Base-by-base conservation (phyloP, 2,329 filamentous ascomycete genomes). In the Nannizziopsis barbatae region DNA sequence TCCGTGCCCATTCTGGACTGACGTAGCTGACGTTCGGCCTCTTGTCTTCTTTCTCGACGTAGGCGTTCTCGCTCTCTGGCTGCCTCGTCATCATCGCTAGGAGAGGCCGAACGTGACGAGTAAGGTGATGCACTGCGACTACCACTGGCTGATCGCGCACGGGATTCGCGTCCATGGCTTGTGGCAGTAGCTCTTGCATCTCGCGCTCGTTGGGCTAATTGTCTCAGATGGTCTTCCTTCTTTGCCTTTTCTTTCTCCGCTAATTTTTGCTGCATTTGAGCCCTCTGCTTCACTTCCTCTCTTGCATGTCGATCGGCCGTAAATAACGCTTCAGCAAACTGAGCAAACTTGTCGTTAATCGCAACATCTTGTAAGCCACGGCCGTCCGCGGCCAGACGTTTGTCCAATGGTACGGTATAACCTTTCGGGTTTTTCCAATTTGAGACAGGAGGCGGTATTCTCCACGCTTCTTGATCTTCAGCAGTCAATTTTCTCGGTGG, bases 351-450 rank as follows among this genome's bases (percentile, higher is more conserved):
- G 73, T 98, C 92, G 68, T 95, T 96, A 69, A 98, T 96, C 5
- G 87, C 84, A 37, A 95, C 81, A 63, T 98, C 92, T 65, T 95
- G 88, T 53, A 98, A 65, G 0, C 87, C 87, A 59, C 92, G 78
- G 10, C 92, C 92, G 65, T 96, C 90, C 7, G 92, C 90, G 14
- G 92, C 92, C 57, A 98, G 71, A 62, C 92, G 83, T 72, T 98
- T 98, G 65, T 98, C 92, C 45, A 98, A 68, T 0, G 92, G 87
- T 1, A 98, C 86, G 0, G 92, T 98, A 62, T 95, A 98, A 59
- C 92, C 92, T 71, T 96, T 96, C 1, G 90, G 86, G 65, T 98
- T 98, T 77, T 98, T 98, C 92, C 92, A 98, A 66, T 96, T 96
- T 15, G 86, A 94, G 1, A 98, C 83, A 0, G 90, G 86, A 2